Conservation (phyloP, 2,329 filamentous ascomycete species). For the Cladophialophora yegresii region DNA sequence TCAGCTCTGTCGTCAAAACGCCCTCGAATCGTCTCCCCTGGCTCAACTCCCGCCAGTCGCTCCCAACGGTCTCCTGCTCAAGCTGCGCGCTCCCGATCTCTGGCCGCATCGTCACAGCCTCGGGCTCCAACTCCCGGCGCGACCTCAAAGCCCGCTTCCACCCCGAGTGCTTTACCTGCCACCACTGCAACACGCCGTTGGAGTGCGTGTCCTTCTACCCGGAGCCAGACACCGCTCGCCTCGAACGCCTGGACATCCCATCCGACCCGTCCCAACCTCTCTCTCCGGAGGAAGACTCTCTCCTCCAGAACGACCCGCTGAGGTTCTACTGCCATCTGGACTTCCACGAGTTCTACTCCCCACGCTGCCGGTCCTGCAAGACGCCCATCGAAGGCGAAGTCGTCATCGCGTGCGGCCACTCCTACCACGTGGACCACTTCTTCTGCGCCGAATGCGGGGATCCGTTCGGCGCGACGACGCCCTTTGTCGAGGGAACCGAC, state of each 20-base stretch:
- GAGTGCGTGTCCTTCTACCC: conserved; percentile 97
- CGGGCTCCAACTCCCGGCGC: conserved; percentile 54
- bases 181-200: conserved; percentile 80
- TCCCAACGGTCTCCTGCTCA: conserved; percentile 72
- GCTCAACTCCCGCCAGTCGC: conserved; percentile 42
- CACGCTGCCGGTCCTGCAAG: conserved; percentile 91
- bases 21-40: conserved; percentile 36
- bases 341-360: conserved; percentile 92
- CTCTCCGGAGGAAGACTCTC: background rate
- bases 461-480: conserved; percentile 63
- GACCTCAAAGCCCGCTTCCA: conserved; percentile 67
- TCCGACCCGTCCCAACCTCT: background rate
- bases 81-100: conserved; percentile 83
- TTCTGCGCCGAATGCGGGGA: conserved; percentile 99
- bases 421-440: conserved; percentile 97
- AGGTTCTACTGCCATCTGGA: conserved; percentile 98
- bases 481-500: conserved; percentile 89
- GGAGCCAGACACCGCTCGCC: conserved; percentile 73
- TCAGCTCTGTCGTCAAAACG: conserved; percentile 44
- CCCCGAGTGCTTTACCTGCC: conserved; percentile 88
- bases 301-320: conserved; percentile 60
- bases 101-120: conserved; percentile 83
- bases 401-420: conserved; percentile 86
- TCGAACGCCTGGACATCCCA: conserved; percentile 60
- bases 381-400: conserved; percentile 96